Conservation (phyloP, 345 rosid genomes). For the Euphorbia peplus region DNA sequence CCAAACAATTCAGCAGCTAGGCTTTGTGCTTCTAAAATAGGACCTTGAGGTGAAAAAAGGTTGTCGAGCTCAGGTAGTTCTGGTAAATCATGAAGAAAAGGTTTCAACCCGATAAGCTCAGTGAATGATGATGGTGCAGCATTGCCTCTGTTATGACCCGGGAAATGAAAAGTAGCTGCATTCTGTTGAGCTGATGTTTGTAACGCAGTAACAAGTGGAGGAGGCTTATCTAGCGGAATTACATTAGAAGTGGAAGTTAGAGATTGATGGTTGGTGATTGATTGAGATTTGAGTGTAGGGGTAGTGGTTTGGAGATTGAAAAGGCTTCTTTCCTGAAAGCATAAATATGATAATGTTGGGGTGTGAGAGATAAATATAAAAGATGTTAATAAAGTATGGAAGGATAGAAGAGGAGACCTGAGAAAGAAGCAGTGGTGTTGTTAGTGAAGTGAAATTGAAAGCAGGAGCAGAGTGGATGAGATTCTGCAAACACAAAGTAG, state of each 20-base stretch:
- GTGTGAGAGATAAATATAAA: too few species aligned
- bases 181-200: slow-evolving; percentile 42
- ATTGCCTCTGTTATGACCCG: slow-evolving; percentile 63
- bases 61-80: slow-evolving; percentile 61
- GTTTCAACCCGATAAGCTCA: slow-evolving; percentile 44
- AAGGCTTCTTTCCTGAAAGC: slow-evolving; percentile 25
- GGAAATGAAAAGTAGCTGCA: slow-evolving; percentile 59
- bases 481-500: slow-evolving; percentile 10
- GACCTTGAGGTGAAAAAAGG: slow-evolving; percentile 53
- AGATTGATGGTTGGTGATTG: slow-evolving; percentile 14
- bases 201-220: slow-evolving; percentile 53
- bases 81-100: slow-evolving; percentile 54
- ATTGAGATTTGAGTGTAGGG: slow-evolving; percentile 1
- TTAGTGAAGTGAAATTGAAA: neutral
- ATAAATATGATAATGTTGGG: too few species aligned
- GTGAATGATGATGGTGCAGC: slow-evolving; percentile 52
- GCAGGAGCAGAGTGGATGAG: slow-evolving; percentile 4
- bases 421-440: neutral
- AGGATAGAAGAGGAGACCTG: slow-evolving; percentile 5
- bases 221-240: slow-evolving; percentile 3
- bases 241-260: slow-evolving; percentile 12
- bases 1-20: slow-evolving; percentile 55
- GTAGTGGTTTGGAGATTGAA: slow-evolving; percentile 13
- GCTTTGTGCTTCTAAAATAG: slow-evolving; percentile 59
- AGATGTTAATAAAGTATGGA: too few species aligned